Conservation (phyloP, 495 filamentous ascomycete species). For the Tuber indicum region DNA sequence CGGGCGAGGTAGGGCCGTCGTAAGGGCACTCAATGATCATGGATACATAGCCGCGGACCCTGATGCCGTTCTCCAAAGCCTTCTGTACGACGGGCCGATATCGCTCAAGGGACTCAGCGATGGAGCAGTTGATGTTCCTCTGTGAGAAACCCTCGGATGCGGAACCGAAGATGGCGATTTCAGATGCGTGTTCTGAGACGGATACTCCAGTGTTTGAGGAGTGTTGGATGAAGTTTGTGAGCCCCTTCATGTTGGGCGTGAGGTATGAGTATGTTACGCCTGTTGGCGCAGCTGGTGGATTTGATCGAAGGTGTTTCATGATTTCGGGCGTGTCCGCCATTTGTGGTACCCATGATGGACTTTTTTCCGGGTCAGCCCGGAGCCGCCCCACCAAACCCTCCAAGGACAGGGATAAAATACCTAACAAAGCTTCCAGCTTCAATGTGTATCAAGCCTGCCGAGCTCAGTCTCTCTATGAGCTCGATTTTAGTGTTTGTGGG, state of each 20-base stretch:
- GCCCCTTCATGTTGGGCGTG: constrained; percentile 77
- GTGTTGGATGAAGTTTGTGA: constrained; percentile 47
- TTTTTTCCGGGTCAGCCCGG: constrained; percentile 7
- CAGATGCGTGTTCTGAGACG: constrained; percentile 48
- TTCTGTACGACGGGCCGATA: constrained; percentile 68
- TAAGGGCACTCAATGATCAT: constrained; percentile 94
- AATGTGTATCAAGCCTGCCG: constrained; percentile 76
- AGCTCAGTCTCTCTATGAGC: constrained; percentile 70
- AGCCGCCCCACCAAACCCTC: constrained; percentile 3
- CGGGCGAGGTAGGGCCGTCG: constrained; percentile 75
- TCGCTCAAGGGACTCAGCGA: constrained; percentile 69
- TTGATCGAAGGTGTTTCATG: constrained; percentile 51
- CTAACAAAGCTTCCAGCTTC: constrained; percentile 91
- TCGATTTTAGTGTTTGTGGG: constrained; percentile 77
- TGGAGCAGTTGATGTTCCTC: constrained; percentile 84
- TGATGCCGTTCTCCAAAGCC: constrained; percentile 63
- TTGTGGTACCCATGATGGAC: constrained; percentile 98
- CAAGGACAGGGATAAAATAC: constrained; percentile 12
- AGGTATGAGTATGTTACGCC: constrained; percentile 89
- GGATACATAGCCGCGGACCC: constrained; percentile 87
- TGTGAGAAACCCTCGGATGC: constrained; percentile 88
- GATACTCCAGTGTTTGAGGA: constrained; percentile 44
- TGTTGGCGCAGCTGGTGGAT: constrained; percentile 50
- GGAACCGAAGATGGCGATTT: constrained; percentile 86
- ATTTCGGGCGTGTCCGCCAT: constrained; percentile 90